These are phyloP conservation scores for Artemisia tridentata DNA, from an alignment of 129 eudicot genomes.

Conservation along the genomic window DNA sequence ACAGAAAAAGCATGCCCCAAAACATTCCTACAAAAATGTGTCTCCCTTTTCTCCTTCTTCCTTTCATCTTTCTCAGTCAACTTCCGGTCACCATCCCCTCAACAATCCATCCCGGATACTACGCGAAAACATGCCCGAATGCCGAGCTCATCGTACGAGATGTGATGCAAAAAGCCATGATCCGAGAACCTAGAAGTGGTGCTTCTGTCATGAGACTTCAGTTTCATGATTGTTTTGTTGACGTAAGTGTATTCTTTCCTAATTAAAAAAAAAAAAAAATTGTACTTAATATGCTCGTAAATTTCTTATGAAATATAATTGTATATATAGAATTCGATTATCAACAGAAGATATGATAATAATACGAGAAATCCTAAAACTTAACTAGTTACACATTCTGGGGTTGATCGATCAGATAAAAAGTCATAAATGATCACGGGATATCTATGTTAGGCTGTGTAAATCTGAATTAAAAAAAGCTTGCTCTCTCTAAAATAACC, in stretches of 20 bases:
- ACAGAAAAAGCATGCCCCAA: conserved; percentile 3
- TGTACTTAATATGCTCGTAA: neutral
- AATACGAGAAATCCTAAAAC: no score
- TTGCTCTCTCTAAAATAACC: no score
- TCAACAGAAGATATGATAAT: no score
- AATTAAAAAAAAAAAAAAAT: neutral
- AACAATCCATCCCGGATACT: conserved; percentile 55
- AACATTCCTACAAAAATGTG: conserved; percentile 12
- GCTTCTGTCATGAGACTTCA: conserved; percentile 96
- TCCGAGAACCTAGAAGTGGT: conserved; percentile 67
- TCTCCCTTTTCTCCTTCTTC: conserved; percentile 17
- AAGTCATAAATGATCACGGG: no score
- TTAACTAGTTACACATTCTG: no score
- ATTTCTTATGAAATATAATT: no score
- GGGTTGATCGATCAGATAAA: no score
- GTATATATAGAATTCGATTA: no score
- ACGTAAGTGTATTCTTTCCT: conserved; percentile 35
- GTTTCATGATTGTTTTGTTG: conserved; percentile 91
- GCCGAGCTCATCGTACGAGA: conserved; percentile 63
- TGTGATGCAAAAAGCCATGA: conserved; percentile 57
- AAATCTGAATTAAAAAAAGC: no score
- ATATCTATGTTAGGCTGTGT: no score
- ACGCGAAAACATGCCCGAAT: conserved; percentile 61
- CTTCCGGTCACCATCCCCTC: conserved; percentile 27
- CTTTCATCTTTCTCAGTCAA: conserved; percentile 33